Percentiles rank a stretch among this genome's conserved stretches.
phyloP scores from a whole-genome alignment of 805 yeast genomes.

The Ogataea ramenticola region DNA sequence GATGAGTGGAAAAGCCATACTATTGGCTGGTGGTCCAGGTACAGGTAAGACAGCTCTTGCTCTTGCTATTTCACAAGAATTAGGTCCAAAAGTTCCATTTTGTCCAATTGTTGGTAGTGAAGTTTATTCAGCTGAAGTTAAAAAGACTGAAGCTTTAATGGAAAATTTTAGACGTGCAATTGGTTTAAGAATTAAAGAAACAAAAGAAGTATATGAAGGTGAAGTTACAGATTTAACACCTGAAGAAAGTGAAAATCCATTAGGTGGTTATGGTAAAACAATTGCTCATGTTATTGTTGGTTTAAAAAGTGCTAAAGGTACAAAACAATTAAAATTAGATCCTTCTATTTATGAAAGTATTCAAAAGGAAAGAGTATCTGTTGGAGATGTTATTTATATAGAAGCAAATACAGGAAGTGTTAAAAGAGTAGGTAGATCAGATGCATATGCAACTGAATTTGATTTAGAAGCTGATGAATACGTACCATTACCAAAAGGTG shows the following conservation, averaged over 20 bases:
- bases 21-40: slow-evolving; percentile 96
- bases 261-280: slow-evolving; percentile 97
- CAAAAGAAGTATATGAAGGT: slow-evolving; percentile 96
- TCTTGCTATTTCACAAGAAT: slow-evolving; percentile 88
- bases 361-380: slow-evolving; percentile 87
- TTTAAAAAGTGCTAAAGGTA: slow-evolving; percentile 85
- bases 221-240: slow-evolving; percentile 95
- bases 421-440: slow-evolving; percentile 96
- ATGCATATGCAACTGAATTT: slow-evolving; percentile 96
- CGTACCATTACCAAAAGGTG: slow-evolving; percentile 98
- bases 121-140: slow-evolving; percentile 90
- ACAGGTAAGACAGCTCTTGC: slow-evolving; percentile 98
- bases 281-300: slow-evolving; percentile 92
- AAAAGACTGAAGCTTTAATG: slow-evolving; percentile 93
- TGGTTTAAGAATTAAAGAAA: slow-evolving; percentile 92
- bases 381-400: slow-evolving; percentile 95
- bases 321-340: slow-evolving; percentile 81
- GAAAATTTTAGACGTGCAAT: slow-evolving; percentile 95
- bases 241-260: slow-evolving; percentile 92
- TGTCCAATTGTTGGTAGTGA: slow-evolving; percentile 96
- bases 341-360: slow-evolving; percentile 90
- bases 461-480: slow-evolving; percentile 98
- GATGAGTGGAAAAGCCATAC: slow-evolving; percentile 93
- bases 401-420: slow-evolving; percentile 98
- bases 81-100: slow-evolving; percentile 96